Evolutionary conservation across 2,329 filamentous ascomycete species (phyloP).

Genomic region (Diplodia scrobiculata): DNA sequence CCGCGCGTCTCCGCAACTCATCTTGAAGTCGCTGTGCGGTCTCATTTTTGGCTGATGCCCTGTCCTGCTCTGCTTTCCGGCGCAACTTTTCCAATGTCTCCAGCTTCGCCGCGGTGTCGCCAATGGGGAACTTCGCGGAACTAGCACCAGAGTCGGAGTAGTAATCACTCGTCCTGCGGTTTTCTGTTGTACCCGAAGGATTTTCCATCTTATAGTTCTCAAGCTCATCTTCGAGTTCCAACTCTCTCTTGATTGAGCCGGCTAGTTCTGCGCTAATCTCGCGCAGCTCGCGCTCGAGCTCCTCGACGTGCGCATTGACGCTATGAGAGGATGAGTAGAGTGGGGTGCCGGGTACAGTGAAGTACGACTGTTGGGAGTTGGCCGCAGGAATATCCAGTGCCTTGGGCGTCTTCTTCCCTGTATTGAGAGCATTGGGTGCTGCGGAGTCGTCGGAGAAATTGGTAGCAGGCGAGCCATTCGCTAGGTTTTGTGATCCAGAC

Average conservation of each 20-base stretch:
- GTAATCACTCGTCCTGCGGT: slow-evolving; percentile 89
- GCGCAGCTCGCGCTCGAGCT: slow-evolving; percentile 91
- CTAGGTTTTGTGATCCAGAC: slow-evolving; percentile 53
- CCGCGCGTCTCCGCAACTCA: slow-evolving; percentile 73
- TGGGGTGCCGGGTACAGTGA: slow-evolving; percentile 53
- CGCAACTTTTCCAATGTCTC: slow-evolving; percentile 82
- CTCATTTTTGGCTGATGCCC: slow-evolving; percentile 80
- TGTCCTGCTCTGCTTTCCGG: slow-evolving; percentile 84
- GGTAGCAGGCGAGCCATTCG: slow-evolving; percentile 62
- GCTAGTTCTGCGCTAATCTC: slow-evolving; percentile 93
- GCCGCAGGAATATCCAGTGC: slow-evolving; percentile 56
- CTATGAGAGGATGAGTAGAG: slow-evolving; percentile 48
- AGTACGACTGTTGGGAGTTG: slow-evolving; percentile 49
- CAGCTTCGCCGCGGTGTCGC: slow-evolving; percentile 58
- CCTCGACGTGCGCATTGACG: slow-evolving; percentile 67
- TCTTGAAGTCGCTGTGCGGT: slow-evolving; percentile 85
- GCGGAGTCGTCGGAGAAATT: slow-evolving; percentile 61
- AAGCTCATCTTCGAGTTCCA: slow-evolving; percentile 93
- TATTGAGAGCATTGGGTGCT: slow-evolving; percentile 55
- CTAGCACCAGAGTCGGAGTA: slow-evolving; percentile 95
- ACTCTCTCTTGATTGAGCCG: slow-evolving; percentile 87
- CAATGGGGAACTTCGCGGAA: slow-evolving; percentile 72
- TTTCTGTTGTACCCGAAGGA: slow-evolving; percentile 57
- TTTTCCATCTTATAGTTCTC: slow-evolving; percentile 82
- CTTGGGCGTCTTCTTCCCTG: slow-evolving; percentile 46